Conservation (phyloP, 1,284 basidiomycete genomes). For the Apiotrichum sp. region DNA sequence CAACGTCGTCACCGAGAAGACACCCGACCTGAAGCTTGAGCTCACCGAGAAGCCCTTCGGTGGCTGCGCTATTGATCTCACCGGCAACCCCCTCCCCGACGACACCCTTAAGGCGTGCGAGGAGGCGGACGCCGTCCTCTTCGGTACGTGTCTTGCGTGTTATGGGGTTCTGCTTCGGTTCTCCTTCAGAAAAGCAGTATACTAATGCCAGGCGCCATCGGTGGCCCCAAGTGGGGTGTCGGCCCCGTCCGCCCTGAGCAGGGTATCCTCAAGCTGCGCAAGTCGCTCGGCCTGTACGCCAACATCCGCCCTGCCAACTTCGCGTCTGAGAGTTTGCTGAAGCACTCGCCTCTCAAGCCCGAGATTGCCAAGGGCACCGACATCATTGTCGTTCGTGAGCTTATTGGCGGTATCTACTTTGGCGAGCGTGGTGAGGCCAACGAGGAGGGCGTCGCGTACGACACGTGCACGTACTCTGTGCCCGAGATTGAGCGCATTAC, state of each 20-base stretch:
- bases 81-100: constrained; percentile 76
- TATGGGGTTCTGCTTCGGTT: too few species aligned
- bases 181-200: too few species aligned
- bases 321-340: constrained; percentile 81
- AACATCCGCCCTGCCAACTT: constrained; percentile 95
- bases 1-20: constrained; percentile 62
- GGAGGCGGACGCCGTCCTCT: constrained; percentile 81
- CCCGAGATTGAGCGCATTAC: constrained; percentile 91
- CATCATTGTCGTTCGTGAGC: constrained; percentile 91
- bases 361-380: constrained; percentile 79
- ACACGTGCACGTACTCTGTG: constrained; percentile 88
- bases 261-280: constrained; percentile 80
- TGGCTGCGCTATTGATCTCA: constrained; percentile 84
- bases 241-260: constrained; percentile 91
- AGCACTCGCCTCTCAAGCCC: constrained; percentile 87
- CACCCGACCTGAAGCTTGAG: constrained; percentile 65
- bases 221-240: constrained; percentile 86
- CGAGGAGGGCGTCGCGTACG: constrained; percentile 66
- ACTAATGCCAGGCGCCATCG: neutral
- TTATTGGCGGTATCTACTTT: constrained; percentile 68
- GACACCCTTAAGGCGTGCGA: constrained; percentile 81
- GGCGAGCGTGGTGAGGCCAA: constrained; percentile 72
- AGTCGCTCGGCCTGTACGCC: constrained; percentile 88
- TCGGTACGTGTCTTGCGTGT: constrained; percentile 56
- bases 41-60: constrained; percentile 70